Evolutionary conservation across 2,329 filamentous ascomycete species (phyloP).

Genomic region (Ramularia collo-cygni): DNA sequence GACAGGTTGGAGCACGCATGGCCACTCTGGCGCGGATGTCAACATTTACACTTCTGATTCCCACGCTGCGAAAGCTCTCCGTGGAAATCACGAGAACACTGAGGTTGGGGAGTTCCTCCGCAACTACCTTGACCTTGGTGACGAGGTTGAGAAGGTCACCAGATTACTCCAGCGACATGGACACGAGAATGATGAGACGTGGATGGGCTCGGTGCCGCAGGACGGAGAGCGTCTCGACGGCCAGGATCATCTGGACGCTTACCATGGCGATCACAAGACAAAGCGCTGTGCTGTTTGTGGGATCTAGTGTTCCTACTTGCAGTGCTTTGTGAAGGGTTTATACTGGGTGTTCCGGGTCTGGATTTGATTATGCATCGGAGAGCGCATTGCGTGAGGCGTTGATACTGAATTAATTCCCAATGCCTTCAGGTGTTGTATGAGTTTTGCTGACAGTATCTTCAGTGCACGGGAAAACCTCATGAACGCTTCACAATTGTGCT

Average conservation of each 20-base stretch:
- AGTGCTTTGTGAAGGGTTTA: constrained; percentile 4
- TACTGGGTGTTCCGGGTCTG: constrained; percentile 3
- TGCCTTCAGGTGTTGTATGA: too few species aligned
- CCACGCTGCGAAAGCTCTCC: constrained; percentile 53
- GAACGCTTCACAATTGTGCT: too few species aligned
- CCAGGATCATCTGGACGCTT: constrained; percentile 38
- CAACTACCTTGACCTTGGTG: constrained; percentile 71
- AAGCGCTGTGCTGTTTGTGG: constrained; percentile 17
- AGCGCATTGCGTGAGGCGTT: too few species aligned
- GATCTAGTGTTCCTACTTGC: constrained; percentile 9
- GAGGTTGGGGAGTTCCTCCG: constrained; percentile 79
- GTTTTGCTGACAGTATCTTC: too few species aligned
- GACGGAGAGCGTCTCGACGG: constrained; percentile 39
- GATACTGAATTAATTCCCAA: too few species aligned
- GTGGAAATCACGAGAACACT: constrained; percentile 91
- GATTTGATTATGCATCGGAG: too few species aligned
- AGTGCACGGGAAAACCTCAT: too few species aligned
- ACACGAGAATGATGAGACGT: constrained; percentile 31
- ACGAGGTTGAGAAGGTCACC: constrained; percentile 73
- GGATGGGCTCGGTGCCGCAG: constrained; percentile 38
- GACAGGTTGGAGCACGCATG: constrained; percentile 90
- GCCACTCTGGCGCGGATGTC: constrained; percentile 82
- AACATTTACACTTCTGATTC: constrained; percentile 86
- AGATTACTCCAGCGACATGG: constrained; percentile 60
- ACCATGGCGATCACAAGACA: constrained; percentile 26